A percentile compares a stretch with the other conserved stretches of the same genome.
Conservation (phyloP, 2,329 filamentous ascomycete species). For the Paraconiothyrium sp. region DNA sequence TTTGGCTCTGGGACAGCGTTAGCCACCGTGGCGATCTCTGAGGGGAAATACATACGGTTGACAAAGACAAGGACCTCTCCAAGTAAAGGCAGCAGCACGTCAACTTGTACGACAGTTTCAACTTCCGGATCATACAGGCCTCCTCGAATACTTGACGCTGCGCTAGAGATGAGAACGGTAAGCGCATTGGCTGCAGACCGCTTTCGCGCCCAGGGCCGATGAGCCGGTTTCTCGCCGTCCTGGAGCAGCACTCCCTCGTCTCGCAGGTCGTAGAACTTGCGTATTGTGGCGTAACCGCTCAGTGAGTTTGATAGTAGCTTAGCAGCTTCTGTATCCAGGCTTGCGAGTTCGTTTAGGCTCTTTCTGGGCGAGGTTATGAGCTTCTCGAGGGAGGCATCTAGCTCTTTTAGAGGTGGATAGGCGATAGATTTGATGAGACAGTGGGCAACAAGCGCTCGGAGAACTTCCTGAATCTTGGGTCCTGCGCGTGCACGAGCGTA, state of each 20-base stretch:
- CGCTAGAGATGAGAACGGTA: slow-evolving; percentile 83
- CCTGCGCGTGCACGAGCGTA: slow-evolving; percentile 85
- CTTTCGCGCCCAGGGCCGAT: slow-evolving; percentile 68
- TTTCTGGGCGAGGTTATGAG: slow-evolving; percentile 77
- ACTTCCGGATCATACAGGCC: slow-evolving; percentile 84
- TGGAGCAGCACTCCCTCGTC: slow-evolving; percentile 67
- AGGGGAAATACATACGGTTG: slow-evolving; percentile 57
- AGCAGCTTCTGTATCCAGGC: slow-evolving; percentile 81
- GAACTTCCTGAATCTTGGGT: slow-evolving; percentile 82
- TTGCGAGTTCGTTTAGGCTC: slow-evolving; percentile 76
- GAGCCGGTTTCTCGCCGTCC: slow-evolving; percentile 50
- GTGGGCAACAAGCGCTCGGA: slow-evolving; percentile 86
- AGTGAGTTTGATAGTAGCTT: slow-evolving; percentile 84
- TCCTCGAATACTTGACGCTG: slow-evolving; percentile 89
- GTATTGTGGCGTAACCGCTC: slow-evolving; percentile 90
- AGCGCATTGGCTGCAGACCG: slow-evolving; percentile 77
- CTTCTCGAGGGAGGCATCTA: slow-evolving; percentile 76
- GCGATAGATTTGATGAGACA: slow-evolving; percentile 85
- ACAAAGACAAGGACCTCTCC: slow-evolving; percentile 85
- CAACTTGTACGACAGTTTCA: slow-evolving; percentile 86
- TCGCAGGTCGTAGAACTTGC: slow-evolving; percentile 88
- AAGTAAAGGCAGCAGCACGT: slow-evolving; percentile 83
- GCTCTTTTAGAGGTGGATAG: slow-evolving; percentile 74
- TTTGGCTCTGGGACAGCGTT: slow-evolving; percentile 56
- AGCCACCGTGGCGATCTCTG: slow-evolving; percentile 12